phyloP scores from a whole-genome alignment of 139 green algal genomes.

The Chlorella sp. region DNA sequence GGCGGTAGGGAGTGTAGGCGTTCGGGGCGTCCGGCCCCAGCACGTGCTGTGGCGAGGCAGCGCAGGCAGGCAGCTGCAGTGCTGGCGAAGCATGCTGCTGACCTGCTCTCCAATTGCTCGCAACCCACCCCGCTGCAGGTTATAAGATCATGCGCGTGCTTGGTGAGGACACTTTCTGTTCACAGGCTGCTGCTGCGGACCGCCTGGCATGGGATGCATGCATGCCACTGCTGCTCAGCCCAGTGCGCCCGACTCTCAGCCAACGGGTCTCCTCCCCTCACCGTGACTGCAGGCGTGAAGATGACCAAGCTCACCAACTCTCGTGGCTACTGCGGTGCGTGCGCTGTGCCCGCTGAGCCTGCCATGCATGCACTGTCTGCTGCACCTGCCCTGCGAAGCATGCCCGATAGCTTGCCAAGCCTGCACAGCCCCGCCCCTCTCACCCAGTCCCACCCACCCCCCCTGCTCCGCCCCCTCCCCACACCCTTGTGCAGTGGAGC shows the following conservation, averaged over 20 bases:
- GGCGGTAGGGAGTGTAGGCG: no score
- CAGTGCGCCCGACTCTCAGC: no score
- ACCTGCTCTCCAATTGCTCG: conserved; percentile 35
- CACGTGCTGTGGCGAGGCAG: no score
- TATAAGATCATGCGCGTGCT: conserved; percentile 76
- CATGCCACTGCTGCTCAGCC: no score
- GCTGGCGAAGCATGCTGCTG: no score
- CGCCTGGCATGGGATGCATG: no score
- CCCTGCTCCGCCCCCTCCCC: background rate
- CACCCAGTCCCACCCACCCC: background rate
- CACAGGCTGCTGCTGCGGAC: no score
- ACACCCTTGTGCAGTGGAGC: conserved; percentile 65
- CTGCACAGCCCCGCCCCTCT: background rate
- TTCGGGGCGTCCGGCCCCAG: no score
- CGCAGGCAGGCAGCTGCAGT: no score
- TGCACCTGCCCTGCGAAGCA: no score
- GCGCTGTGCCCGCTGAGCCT: background rate
- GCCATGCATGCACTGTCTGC: no score
- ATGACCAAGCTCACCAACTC: conserved; percentile 65
- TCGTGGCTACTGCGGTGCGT: conserved; percentile 43
- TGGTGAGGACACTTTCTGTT: conserved; percentile 20
- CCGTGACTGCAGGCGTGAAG: conserved; percentile 37
- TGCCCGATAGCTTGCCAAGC: background rate
- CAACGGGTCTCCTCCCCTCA: no score
- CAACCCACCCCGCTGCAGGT: conserved; percentile 55